These are phyloP conservation scores for Ogataea parapolymorpha DNA, from an alignment of 805 yeast genomes.

Conservation along the genomic window DNA sequence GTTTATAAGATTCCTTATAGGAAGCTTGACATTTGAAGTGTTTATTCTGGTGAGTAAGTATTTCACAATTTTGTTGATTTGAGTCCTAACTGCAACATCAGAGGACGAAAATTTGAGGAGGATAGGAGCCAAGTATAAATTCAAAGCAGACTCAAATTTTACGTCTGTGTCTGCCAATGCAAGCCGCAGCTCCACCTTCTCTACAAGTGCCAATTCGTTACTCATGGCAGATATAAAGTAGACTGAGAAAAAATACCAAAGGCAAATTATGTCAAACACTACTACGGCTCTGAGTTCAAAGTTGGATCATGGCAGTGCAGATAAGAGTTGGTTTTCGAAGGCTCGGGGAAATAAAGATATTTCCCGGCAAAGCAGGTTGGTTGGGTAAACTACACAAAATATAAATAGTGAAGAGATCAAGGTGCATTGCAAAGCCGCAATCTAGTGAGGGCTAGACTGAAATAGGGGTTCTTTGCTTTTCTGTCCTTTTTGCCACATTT, in stretches of 20 bases:
- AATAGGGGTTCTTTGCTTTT: no score
- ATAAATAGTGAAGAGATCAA: no score
- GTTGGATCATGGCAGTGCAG: conserved; percentile 9
- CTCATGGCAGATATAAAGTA: conserved; percentile 12
- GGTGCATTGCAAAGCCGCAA: no score
- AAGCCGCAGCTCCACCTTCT: conserved; percentile 77
- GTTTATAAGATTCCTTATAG: conserved; percentile 55
- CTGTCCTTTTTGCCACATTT: no score
- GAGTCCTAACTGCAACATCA: conserved; percentile 59
- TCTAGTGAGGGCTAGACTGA: no score
- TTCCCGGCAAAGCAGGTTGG: no score
- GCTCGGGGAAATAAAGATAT: no score
- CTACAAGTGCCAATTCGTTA: conserved; percentile 57
- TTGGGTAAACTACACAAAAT: no score
- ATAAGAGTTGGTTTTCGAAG: neutral
- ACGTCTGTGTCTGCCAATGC: conserved; percentile 69
- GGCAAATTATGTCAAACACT: conserved; percentile 8
- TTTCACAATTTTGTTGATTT: conserved; percentile 59
- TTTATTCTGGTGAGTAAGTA: conserved; percentile 66
- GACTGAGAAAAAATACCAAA: conserved; percentile 1
- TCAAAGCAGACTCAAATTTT: conserved; percentile 59
- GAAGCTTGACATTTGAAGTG: conserved; percentile 57
- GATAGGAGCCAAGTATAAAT: conserved; percentile 69
- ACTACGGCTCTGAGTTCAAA: conserved; percentile 1
- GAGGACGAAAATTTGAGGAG: conserved; percentile 75